A percentile compares a stretch with the other conserved stretches of the same genome.
phyloP scores from a whole-genome alignment of 345 rosid genomes.

The Nasturtium officinale region DNA sequence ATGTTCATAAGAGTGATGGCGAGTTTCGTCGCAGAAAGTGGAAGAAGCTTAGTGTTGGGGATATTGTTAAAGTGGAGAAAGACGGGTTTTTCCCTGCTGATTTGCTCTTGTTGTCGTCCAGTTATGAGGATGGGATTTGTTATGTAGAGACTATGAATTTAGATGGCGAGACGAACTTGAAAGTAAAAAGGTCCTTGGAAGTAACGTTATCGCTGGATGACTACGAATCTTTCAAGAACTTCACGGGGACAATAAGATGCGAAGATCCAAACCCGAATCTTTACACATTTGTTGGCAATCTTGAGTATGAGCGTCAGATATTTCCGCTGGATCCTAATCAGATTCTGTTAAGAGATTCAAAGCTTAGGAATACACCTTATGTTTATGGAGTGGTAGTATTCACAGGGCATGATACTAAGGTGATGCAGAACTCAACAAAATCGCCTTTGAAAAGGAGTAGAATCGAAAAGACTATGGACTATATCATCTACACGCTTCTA shows the following conservation, averaged over 20 bases:
- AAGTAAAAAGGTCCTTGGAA: constrained; percentile 84
- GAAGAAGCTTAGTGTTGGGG: constrained; percentile 84
- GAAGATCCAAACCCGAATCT: constrained; percentile 96
- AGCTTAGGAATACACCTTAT: constrained; percentile 84
- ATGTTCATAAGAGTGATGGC: constrained; percentile 65
- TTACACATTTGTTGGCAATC: constrained; percentile 83
- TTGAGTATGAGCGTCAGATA: constrained; percentile 73
- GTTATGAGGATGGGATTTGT: constrained; percentile 93
- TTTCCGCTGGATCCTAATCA: constrained; percentile 85
- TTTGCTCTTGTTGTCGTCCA: constrained; percentile 77
- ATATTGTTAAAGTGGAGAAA: constrained; percentile 82
- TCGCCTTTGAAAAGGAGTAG: constrained; percentile 91
- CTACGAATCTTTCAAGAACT: constrained; percentile 65
- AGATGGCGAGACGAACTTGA: constrained; percentile 97
- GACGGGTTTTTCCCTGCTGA: constrained; percentile 93
- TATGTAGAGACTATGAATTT: constrained; percentile 99
- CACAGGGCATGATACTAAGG: constrained; percentile 94
- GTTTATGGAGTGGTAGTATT: constrained; percentile 82
- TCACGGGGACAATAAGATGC: constrained; percentile 65
- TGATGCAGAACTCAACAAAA: constrained; percentile 87
- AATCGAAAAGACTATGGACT: constrained; percentile 86
- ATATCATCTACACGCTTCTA: constrained; percentile 80
- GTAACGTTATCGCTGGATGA: constrained; percentile 66
- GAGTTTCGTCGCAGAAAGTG: constrained; percentile 62
- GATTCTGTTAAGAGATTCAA: constrained; percentile 96